These are phyloP conservation scores for Warburgia ugandensis DNA, from an alignment of 164 flowering plant genomes.

Conservation along the genomic window DNA sequence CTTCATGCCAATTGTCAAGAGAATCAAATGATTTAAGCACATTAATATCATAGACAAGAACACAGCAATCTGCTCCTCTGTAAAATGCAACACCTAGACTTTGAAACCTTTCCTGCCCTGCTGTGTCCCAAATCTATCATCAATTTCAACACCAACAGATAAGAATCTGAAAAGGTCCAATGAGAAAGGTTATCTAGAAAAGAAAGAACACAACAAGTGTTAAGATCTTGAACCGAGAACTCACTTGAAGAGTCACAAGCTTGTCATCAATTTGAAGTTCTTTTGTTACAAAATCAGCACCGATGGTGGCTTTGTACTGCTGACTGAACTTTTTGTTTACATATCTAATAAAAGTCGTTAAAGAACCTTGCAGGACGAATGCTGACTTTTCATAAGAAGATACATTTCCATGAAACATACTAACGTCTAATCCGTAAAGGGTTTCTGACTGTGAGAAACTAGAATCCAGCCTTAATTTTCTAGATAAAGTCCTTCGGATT, in stretches of 20 bases:
- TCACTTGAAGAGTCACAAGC: conserved; percentile 78
- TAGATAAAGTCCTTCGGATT: too few species aligned
- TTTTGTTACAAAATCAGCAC: conserved; percentile 91
- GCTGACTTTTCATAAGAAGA: background rate
- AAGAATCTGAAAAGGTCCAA: background rate
- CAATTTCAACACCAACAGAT: conserved; percentile 4
- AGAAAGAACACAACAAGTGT: background rate
- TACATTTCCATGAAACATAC: background rate
- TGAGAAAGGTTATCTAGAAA: too few species aligned
- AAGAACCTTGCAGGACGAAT: conserved; percentile 2
- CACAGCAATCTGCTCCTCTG: conserved; percentile 96
- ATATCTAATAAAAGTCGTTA: conserved; percentile 48
- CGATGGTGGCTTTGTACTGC: conserved; percentile 94
- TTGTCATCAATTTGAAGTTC: conserved; percentile 83
- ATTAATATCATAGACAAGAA: conserved; percentile 92
- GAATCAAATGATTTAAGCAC: conserved; percentile 78
- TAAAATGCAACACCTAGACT: conserved; percentile 97
- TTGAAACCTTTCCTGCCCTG: conserved; percentile 96
- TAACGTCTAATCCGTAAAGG: background rate
- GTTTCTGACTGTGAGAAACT: too few species aligned
- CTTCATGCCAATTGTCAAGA: conserved; percentile 91
- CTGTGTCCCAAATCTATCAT: conserved; percentile 94
- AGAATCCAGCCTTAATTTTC: too few species aligned
- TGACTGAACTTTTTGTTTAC: conserved; percentile 87
- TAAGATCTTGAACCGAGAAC: background rate